Percentiles rank a stretch among this genome's conserved stretches.
These are phyloP conservation scores for Diplodia scrobiculata DNA, from an alignment of 2,329 filamentous ascomycete species.

Conservation along the genomic window DNA sequence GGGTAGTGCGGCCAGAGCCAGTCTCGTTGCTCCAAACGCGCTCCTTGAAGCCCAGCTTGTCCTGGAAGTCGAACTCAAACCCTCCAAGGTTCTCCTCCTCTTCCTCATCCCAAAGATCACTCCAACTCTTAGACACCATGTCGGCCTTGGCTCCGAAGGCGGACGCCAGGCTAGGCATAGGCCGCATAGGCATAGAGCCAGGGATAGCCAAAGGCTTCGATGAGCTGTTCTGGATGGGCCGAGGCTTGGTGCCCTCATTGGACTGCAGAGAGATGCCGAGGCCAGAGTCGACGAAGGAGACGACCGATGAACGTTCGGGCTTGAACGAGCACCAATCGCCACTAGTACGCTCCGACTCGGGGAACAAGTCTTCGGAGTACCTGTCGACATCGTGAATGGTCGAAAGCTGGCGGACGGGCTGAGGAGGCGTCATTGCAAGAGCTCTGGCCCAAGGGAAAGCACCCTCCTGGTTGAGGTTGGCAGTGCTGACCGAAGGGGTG, in stretches of 20 bases:
- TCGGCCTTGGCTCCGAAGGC: slow-evolving; percentile 78
- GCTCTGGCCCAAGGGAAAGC: slow-evolving; percentile 96
- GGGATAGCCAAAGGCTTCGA: slow-evolving; percentile 75
- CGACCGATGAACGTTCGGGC: slow-evolving; percentile 75
- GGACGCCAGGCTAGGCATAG: slow-evolving; percentile 70
- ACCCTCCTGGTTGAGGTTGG: slow-evolving; percentile 71
- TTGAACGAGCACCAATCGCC: slow-evolving; percentile 75
- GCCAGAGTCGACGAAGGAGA: slow-evolving; percentile 80
- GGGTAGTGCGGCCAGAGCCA: slow-evolving; percentile 52
- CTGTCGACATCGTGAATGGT: slow-evolving; percentile 78
- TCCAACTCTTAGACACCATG: slow-evolving; percentile 96
- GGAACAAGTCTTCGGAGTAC: slow-evolving; percentile 83
- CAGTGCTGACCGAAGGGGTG: slow-evolving; percentile 90
- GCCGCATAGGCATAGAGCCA: slow-evolving; percentile 70
- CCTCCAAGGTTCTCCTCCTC: slow-evolving; percentile 71
- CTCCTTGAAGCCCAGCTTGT: slow-evolving; percentile 38
- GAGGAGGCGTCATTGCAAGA: slow-evolving; percentile 72
- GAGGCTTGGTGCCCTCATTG: slow-evolving; percentile 49
- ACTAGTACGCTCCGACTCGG: slow-evolving; percentile 67
- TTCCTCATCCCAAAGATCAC: slow-evolving; percentile 96
- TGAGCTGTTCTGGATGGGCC: slow-evolving; percentile 55
- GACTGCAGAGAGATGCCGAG: slow-evolving; percentile 81
- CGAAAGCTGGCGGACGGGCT: slow-evolving; percentile 78
- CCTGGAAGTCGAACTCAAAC: slow-evolving; percentile 56
- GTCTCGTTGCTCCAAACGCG: slow-evolving; percentile 44